These are phyloP conservation scores for Podospora bellae-mahoneyi DNA, from an alignment of 495 filamentous ascomycete genomes.

Conservation along the genomic window DNA sequence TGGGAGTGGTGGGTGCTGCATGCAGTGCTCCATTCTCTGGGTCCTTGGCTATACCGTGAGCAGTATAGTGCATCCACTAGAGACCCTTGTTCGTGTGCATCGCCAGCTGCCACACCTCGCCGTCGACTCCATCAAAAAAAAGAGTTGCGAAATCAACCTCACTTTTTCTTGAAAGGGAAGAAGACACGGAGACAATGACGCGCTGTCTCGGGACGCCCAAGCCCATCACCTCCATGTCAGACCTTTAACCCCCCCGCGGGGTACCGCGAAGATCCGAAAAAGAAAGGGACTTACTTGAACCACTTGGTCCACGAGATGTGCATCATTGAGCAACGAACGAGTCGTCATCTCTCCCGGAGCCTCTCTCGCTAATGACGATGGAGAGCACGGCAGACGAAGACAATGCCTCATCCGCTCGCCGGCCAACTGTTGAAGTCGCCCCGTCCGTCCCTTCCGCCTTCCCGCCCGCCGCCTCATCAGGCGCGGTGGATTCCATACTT, in stretches of 20 bases:
- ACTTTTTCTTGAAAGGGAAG: neutral
- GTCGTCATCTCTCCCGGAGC: neutral
- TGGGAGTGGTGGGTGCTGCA: neutral
- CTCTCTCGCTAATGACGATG: neutral
- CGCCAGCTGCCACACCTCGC: conserved; percentile 3
- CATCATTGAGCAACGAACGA: neutral
- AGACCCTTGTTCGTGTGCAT: conserved; percentile 1
- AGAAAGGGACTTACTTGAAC: neutral
- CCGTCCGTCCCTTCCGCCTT: conserved; percentile 1
- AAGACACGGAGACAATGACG: neutral
- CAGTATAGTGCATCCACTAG: conserved; percentile 1
- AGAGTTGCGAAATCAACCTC: neutral
- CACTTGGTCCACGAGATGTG: neutral
- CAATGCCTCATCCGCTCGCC: neutral
- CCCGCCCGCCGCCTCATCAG: neutral
- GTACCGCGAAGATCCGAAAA: neutral
- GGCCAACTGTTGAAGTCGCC: neutral
- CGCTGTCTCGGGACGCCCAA: neutral
- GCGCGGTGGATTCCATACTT: neutral
- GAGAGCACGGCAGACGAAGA: neutral
- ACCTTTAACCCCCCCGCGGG: neutral
- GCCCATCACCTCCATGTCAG: neutral
- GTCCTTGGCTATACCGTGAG: neutral
- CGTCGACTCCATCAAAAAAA: neutral
- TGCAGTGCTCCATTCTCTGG: conserved; percentile 4